Evolutionary conservation across 768 basidiomycete species (phyloP), one percentile per base, ranked within the genome.

Genomic region (Lactifluus hygrophoroides): DNA sequence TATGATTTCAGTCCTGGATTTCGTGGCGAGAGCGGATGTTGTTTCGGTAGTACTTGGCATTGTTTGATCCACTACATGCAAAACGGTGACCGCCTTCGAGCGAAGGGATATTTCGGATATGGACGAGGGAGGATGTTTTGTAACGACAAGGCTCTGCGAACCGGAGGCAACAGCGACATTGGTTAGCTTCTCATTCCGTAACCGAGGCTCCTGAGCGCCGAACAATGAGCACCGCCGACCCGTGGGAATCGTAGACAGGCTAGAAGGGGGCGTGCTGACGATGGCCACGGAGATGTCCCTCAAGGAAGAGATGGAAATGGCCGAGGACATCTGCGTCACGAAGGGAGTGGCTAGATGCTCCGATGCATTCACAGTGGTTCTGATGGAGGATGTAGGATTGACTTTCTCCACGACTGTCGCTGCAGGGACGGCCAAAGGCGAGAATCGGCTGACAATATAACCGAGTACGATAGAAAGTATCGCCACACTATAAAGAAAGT

Each of bases 391-490:
- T 14, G 28, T 51, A 14, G 54, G 40, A 34, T 50, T 51, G 13
- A n/a, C 23, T n/a, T 62, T 57, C 52, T 54, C 52, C n/a, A 62
- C 54, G 19, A 71, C 64, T 32, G 69, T 69, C 27, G 69, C 48
- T 0, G 67, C 8, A 68, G 72, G 74, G 66, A 9, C 77, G 76
- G 61, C 81, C 21, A 59, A 17, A 8, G 51, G 57, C 34, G 47
- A 35, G 25, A 28, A 56, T n/a, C 54, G 47, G 54, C 57, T 82
- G 67, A 80, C 75, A 11, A 65, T 44, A 65, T 69, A 83, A 70
- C 84, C 75, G 28, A 87, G 73, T n/a, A 88, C 75, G 38, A 89
- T 74, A 38, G 85, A 85, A 62, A 89, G 71, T 48, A 89, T 68
- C 0, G 86, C 84, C 59, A 89, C 77, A 48, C 87, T 89, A 61